Evolutionary conservation across 2,329 filamentous ascomycete species (phyloP).

Genomic region (Remersonia thermophila): DNA sequence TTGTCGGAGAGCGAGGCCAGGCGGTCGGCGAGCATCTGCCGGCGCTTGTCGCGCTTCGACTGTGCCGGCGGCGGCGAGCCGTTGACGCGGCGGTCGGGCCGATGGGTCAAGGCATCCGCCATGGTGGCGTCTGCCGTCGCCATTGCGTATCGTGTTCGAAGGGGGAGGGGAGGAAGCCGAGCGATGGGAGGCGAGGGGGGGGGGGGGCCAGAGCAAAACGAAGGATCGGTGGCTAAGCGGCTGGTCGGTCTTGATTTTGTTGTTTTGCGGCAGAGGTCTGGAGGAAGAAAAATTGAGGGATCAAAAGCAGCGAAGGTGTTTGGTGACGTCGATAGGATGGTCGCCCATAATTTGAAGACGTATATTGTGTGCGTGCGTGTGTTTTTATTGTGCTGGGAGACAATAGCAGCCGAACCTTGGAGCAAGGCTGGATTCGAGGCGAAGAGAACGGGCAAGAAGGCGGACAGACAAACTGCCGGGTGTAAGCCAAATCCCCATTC

Average conservation of each 20-base stretch:
- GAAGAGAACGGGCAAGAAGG: no score
- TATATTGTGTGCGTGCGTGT: not conserved
- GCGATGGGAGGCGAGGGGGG: not conserved
- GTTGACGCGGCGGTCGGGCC: conserved; percentile 18
- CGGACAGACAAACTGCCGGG: no score
- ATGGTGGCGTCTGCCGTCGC: conserved; percentile 16
- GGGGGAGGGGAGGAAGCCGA: not conserved
- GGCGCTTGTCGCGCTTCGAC: conserved; percentile 84
- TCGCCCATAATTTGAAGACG: not conserved
- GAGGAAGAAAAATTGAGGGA: no score
- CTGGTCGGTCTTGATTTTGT: not conserved
- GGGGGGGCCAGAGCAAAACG: not conserved
- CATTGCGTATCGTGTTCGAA: conserved; percentile 11
- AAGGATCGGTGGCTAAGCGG: not conserved
- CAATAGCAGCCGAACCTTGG: not conserved
- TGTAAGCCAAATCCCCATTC: no score
- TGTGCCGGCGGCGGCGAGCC: conserved; percentile 25
- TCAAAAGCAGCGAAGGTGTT: not conserved
- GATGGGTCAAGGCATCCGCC: conserved; percentile 13
- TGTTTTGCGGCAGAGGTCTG: not conserved
- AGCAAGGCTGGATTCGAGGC: not conserved
- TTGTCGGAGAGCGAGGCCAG: conserved; percentile 63
- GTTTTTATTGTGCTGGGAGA: not conserved
- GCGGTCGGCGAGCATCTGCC: conserved; percentile 69
- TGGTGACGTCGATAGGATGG: not conserved